Conservation (phyloP, 2,329 filamentous ascomycete genomes). For the Lachnellula arida region DNA sequence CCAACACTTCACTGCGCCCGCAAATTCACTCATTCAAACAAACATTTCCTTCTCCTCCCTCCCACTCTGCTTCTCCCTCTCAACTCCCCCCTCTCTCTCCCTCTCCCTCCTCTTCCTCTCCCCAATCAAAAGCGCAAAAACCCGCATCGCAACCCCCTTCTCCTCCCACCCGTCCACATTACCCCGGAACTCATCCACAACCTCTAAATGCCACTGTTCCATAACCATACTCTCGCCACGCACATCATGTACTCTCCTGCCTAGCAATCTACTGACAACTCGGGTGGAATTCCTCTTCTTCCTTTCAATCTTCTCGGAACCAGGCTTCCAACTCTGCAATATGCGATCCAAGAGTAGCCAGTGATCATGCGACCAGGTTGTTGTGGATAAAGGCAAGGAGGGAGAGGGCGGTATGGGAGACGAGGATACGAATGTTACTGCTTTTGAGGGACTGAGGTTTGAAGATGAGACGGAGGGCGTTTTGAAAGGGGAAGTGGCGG, state of each 20-base stretch:
- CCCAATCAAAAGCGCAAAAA: slow-evolving; percentile 28
- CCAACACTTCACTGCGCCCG: no score
- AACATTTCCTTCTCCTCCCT: slow-evolving; percentile 10
- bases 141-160: slow-evolving; percentile 28
- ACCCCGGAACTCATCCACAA: slow-evolving; percentile 30
- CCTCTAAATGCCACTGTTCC: slow-evolving; percentile 33
- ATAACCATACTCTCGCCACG: slow-evolving; percentile 11
- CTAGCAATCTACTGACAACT: slow-evolving; percentile 29
- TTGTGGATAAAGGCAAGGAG: slow-evolving; percentile 19
- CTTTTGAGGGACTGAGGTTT: slow-evolving; percentile 23
- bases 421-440: slow-evolving; percentile 30
- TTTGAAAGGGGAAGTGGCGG: slow-evolving; percentile 21
- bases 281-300: slow-evolving; percentile 26
- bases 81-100: background rate
- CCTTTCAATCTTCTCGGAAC: slow-evolving; percentile 8
- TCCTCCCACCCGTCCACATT: slow-evolving; percentile 32
- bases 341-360: slow-evolving; percentile 30
- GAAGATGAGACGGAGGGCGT: slow-evolving; percentile 8
- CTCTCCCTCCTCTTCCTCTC: slow-evolving; percentile 21
- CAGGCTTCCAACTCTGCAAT: slow-evolving; percentile 25
- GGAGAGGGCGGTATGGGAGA: slow-evolving; percentile 26
- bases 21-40: background rate
- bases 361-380: slow-evolving; percentile 29
- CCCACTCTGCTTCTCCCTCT: background rate
- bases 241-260: slow-evolving; percentile 20